Conservation (phyloP, 345 rosid genomes). For the Hibiscus trionum region DNA sequence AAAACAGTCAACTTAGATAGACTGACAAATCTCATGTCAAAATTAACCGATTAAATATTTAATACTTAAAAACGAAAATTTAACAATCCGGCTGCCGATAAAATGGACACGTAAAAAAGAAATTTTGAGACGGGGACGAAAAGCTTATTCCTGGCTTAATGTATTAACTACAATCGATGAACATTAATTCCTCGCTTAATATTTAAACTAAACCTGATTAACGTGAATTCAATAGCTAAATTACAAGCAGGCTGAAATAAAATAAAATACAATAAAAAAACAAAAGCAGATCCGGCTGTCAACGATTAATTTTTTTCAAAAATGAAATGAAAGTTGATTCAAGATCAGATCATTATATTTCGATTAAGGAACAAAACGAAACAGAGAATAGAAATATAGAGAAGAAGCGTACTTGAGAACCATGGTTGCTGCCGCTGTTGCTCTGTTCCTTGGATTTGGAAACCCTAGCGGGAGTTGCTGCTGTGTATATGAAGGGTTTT, state of each 20-base stretch:
- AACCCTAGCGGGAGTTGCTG: slow-evolving; percentile 6
- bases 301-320: neutral
- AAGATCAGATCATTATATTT: neutral
- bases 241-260: neutral
- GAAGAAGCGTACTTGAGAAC: slow-evolving; percentile 34
- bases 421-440: slow-evolving; percentile 25
- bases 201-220: too few species aligned
- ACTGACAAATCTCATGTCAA: neutral
- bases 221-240: too few species aligned
- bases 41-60: neutral
- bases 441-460: neutral
- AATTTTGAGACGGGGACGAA: too few species aligned
- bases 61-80: neutral
- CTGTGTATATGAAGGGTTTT: neutral
- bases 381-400: neutral
- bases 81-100: too few species aligned
- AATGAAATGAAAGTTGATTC: neutral
- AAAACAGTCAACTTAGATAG: neutral
- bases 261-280: neutral
- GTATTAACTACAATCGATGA: too few species aligned
- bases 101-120: too few species aligned
- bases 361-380: neutral
- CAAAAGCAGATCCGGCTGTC: neutral
- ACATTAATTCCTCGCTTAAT: neutral
- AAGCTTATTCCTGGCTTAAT: neutral